phyloP scores from a whole-genome alignment of 1,139 yeast species.

The Hanseniaspora gamundiae region DNA sequence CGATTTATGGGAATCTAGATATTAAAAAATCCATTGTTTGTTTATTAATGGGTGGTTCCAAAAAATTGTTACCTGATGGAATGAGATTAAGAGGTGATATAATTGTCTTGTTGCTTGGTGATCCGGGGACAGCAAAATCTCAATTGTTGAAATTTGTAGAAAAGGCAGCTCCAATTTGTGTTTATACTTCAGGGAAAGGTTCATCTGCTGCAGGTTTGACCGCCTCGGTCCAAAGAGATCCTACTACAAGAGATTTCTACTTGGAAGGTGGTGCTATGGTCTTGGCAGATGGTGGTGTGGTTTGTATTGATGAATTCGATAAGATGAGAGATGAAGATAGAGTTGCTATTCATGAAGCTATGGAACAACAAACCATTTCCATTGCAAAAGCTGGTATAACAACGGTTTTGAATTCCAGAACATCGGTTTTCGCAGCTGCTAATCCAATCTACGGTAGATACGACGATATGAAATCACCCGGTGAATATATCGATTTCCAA shows the following conservation, averaged over 20 bases:
- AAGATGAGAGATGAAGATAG: conserved; percentile 99
- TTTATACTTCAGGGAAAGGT: conserved; percentile 97
- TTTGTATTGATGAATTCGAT: conserved; percentile 97
- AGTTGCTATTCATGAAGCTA: conserved; percentile 98
- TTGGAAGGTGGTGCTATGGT: conserved; percentile 99
- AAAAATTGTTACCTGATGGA: conserved; percentile 86
- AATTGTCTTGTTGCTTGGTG: conserved; percentile 85
- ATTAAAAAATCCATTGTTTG: conserved; percentile 91
- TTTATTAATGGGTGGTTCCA: conserved; percentile 86
- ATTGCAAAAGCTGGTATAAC: conserved; percentile 99
- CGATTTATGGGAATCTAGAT: conserved; percentile 87
- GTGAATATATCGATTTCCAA: conserved; percentile 96
- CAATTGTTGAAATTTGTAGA: conserved; percentile 91
- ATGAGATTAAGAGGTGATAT: conserved; percentile 96
- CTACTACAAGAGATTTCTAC: conserved; percentile 78
- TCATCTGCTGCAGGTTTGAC: conserved; percentile 99
- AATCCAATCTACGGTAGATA: conserved; percentile 95
- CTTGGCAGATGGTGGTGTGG: conserved; percentile 97
- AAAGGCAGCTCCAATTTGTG: conserved; percentile 87
- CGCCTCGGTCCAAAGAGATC: conserved; percentile 91
- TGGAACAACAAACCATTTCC: conserved; percentile 99
- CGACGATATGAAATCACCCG: conserved; percentile 92
- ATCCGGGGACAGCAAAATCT: conserved; percentile 98
- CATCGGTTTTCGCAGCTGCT: conserved; percentile 95
- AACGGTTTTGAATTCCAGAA: conserved; percentile 87